Evolutionary conservation across 129 eudicot genomes (phyloP).

Genomic region (Tagetes erecta): DNA sequence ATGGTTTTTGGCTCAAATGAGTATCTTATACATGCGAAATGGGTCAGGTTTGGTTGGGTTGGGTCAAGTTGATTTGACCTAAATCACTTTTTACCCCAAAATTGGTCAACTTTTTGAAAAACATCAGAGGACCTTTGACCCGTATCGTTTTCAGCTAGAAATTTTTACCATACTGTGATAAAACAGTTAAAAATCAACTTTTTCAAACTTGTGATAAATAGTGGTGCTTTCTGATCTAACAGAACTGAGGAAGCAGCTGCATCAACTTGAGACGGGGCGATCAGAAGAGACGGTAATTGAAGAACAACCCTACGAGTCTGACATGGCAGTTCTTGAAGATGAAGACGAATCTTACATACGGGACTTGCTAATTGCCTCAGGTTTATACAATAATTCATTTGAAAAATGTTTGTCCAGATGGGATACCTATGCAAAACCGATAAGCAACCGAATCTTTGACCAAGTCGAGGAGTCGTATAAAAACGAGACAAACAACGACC

Average conservation of each 20-base stretch:
- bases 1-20: background rate
- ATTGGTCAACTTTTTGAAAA: background rate
- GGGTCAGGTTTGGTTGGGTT: background rate
- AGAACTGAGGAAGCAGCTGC: conserved; percentile 81
- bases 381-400: conserved; percentile 62
- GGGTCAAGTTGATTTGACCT: background rate
- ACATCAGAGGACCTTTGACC: conserved; percentile 1
- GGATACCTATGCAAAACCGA: conserved; percentile 74
- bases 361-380: conserved; percentile 79
- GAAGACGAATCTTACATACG: conserved; percentile 70
- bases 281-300: conserved; percentile 44
- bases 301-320: conserved; percentile 53
- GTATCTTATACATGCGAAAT: background rate
- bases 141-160: background rate
- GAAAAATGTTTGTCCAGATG: conserved; percentile 58
- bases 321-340: conserved; percentile 64
- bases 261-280: conserved; percentile 64
- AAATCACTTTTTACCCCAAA: background rate
- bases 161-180: background rate
- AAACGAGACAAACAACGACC: conserved; percentile 22
- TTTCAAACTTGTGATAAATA: conserved; percentile 10
- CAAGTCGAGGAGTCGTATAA: conserved; percentile 68
- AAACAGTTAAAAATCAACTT: background rate
- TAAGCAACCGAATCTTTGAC: conserved; percentile 59
- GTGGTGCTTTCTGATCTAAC: conserved; percentile 21